Conservation (phyloP, 805 yeast species). For the Candida xyloterini region DNA sequence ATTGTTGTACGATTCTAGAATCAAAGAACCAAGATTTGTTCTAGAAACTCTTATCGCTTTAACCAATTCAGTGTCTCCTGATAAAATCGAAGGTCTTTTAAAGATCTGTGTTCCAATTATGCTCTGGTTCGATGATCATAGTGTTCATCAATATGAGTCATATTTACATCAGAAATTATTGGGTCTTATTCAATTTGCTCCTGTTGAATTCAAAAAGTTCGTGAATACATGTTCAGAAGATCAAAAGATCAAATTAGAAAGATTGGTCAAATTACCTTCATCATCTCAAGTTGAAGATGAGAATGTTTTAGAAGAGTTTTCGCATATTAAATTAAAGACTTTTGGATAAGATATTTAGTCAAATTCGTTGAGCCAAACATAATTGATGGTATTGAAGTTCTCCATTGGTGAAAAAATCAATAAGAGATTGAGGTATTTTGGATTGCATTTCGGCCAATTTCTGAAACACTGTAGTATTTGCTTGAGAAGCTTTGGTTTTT, state of each 20-base stretch:
- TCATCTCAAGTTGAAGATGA: constrained; percentile 4
- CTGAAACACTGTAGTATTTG: not conserved
- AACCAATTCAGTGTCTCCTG: constrained; percentile 36
- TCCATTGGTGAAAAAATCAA: constrained; percentile 12
- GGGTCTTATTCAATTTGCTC: constrained; percentile 42
- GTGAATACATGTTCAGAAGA: constrained; percentile 37
- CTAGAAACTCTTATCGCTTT: constrained; percentile 51
- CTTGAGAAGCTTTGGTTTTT: not conserved
- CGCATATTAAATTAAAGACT: constrained; percentile 50
- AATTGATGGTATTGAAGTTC: constrained; percentile 21
- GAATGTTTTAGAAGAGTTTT: constrained; percentile 13
- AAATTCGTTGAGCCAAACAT: constrained; percentile 19
- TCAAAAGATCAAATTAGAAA: constrained; percentile 43
- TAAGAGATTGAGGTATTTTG: constrained; percentile 4
- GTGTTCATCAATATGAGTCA: constrained; percentile 24
- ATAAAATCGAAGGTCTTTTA: constrained; percentile 30
- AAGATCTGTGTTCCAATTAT: constrained; percentile 31
- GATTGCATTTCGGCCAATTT: not conserved
- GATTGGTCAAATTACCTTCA: constrained; percentile 37
- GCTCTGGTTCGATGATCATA: constrained; percentile 31
- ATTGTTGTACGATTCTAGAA: constrained; percentile 13
- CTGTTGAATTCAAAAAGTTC: constrained; percentile 47
- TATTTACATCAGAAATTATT: constrained; percentile 49
- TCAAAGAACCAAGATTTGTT: constrained; percentile 37
- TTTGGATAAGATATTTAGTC: constrained; percentile 33